phyloP scores from a whole-genome alignment of 2,329 filamentous ascomycete species.

The Sporothrix dimorphospora region DNA sequence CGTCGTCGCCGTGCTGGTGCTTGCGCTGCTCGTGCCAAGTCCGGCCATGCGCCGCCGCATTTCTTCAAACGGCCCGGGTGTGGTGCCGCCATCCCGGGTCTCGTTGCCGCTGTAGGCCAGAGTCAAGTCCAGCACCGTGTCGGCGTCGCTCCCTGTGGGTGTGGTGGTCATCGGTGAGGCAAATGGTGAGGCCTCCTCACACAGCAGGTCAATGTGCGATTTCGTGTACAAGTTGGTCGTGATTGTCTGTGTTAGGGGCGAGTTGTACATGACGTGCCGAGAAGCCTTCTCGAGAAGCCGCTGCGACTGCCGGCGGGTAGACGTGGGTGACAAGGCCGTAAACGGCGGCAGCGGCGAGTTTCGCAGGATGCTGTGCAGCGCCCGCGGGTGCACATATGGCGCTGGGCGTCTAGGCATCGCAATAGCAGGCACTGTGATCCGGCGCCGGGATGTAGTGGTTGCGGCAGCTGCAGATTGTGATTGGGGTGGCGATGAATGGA shows the following conservation, averaged over 20 bases:
- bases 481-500: slow-evolving; percentile 22
- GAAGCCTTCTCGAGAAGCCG: slow-evolving; percentile 59
- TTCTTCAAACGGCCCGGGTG: slow-evolving; percentile 66
- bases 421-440: slow-evolving; percentile 44
- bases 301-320: slow-evolving; percentile 57
- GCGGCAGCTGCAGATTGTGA: slow-evolving; percentile 18
- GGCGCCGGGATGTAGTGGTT: slow-evolving; percentile 41
- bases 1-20: slow-evolving; percentile 38
- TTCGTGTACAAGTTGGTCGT: slow-evolving; percentile 63
- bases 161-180: slow-evolving; percentile 43
- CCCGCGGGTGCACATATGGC: slow-evolving; percentile 62
- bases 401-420: slow-evolving; percentile 39
- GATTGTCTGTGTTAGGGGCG: slow-evolving; percentile 65
- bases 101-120: slow-evolving; percentile 58
- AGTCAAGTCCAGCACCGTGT: slow-evolving; percentile 52
- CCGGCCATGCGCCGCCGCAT: slow-evolving; percentile 61
- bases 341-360: slow-evolving; percentile 65
- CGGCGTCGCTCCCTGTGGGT: slow-evolving; percentile 40
- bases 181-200: slow-evolving; percentile 59
- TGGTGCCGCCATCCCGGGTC: slow-evolving; percentile 63
- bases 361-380: slow-evolving; percentile 65
- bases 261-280: slow-evolving; percentile 64
- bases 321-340: slow-evolving; percentile 54
- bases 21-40: slow-evolving; percentile 48
- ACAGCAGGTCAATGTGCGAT: slow-evolving; percentile 65